Percentiles rank a stretch among this genome's conserved stretches.
Evolutionary conservation across 1,139 yeast species (phyloP).

Genomic region (Candida glucosophila): DNA sequence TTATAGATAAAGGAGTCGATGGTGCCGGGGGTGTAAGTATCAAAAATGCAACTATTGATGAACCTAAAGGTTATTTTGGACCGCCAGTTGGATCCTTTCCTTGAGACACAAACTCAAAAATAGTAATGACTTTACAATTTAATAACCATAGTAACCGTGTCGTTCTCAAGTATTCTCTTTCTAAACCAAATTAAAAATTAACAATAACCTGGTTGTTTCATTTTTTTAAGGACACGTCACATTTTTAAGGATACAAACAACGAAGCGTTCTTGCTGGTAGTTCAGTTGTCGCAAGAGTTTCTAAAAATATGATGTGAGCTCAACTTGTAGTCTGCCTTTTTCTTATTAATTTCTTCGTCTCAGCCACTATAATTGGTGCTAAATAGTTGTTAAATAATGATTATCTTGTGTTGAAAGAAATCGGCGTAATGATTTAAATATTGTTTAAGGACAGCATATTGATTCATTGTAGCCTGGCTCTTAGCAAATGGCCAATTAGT

Average conservation of each 20-base stretch:
- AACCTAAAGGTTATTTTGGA: conserved; percentile 40
- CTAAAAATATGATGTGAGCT: too few species aligned
- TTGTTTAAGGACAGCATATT: too few species aligned
- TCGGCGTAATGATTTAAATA: too few species aligned
- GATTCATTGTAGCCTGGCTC: too few species aligned
- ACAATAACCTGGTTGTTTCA: not conserved
- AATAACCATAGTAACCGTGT: not conserved
- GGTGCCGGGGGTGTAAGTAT: conserved; percentile 15
- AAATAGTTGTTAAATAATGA: too few species aligned
- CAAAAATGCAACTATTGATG: conserved; percentile 9
- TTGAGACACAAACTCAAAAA: conserved; percentile 24
- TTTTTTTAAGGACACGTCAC: not conserved
- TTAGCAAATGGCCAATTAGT: too few species aligned
- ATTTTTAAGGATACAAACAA: not conserved
- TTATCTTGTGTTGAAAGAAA: too few species aligned
- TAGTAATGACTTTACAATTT: not conserved
- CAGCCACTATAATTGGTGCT: too few species aligned
- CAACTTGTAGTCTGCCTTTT: too few species aligned
- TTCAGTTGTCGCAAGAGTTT: too few species aligned
- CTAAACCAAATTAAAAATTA: not conserved
- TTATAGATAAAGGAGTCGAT: conserved; percentile 34
- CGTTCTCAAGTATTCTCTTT: not conserved
- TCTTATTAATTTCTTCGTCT: too few species aligned
- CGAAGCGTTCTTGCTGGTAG: not conserved
- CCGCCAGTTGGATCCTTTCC: conserved; percentile 32